A percentile compares a stretch with the other conserved stretches of the same genome.
Evolutionary conservation across 164 flowering plant genomes (phyloP).

Genomic region (Chimonanthus praecox): DNA sequence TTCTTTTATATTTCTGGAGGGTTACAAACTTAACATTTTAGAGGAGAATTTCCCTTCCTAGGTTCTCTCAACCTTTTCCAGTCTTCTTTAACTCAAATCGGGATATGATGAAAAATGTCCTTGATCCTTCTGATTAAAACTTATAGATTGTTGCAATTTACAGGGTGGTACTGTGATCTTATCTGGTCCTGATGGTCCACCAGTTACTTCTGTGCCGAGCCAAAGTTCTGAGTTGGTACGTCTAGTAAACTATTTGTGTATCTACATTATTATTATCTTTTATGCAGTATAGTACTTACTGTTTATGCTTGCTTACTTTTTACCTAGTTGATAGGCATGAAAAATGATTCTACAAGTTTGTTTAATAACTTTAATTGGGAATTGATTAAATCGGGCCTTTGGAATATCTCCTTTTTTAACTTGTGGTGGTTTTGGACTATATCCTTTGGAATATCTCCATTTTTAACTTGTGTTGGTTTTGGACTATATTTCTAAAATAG

Average conservation of each 20-base stretch:
- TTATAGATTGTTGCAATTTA: conserved; percentile 19
- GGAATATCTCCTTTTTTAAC: too few species aligned
- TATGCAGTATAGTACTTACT: background rate
- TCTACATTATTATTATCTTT: background rate
- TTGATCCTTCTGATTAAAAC: background rate
- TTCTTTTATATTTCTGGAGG: background rate
- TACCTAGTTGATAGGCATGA: too few species aligned
- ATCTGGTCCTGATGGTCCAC: conserved; percentile 97
- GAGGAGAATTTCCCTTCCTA: background rate
- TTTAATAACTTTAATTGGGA: too few species aligned
- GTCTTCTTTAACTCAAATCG: background rate
- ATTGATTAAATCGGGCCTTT: too few species aligned
- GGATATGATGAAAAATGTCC: background rate
- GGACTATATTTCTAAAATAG: too few species aligned
- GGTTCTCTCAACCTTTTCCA: background rate
- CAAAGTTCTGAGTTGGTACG: conserved; percentile 92
- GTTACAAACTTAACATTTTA: background rate
- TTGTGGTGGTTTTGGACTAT: too few species aligned
- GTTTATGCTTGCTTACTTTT: background rate
- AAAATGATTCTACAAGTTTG: too few species aligned
- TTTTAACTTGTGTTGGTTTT: too few species aligned
- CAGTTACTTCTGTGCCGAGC: conserved; percentile 76
- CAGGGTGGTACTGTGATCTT: conserved; percentile 92
- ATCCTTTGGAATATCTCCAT: too few species aligned
- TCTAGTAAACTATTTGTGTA: background rate